A percentile compares a stretch with the other conserved stretches of the same genome.
Evolutionary conservation across 495 filamentous ascomycete species (phyloP).

Genomic region (Aspergillus bertholletiae): DNA sequence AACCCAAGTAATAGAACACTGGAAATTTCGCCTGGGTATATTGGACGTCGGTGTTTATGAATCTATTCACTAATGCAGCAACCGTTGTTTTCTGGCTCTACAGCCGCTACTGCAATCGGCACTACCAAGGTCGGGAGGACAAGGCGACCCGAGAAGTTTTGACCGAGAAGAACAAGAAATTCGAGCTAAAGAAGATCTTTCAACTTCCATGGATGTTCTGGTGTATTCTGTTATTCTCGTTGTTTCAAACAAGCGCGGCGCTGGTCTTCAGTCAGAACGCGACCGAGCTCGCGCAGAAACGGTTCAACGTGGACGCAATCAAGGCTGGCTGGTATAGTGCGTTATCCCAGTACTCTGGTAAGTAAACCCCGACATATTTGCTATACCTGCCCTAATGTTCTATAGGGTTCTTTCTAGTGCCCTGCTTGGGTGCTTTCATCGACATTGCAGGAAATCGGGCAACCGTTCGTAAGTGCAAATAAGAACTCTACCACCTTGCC

Average conservation of each 20-base stretch:
- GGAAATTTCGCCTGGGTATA: constrained; percentile 45
- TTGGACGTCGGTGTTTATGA: constrained; percentile 47
- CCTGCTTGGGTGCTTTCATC: constrained; percentile 40
- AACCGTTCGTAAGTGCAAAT: constrained; percentile 38
- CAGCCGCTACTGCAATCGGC: constrained; percentile 30
- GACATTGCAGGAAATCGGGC: constrained; percentile 42
- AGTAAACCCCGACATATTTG: not conserved
- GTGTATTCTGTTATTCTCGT: constrained; percentile 35
- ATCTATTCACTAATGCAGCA: constrained; percentile 41
- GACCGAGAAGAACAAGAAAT: constrained; percentile 44
- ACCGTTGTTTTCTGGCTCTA: constrained; percentile 41
- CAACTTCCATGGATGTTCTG: constrained; percentile 45
- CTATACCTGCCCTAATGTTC: not conserved
- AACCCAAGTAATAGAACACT: constrained; percentile 25
- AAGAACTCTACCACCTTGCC: not conserved
- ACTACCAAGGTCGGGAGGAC: constrained; percentile 31
- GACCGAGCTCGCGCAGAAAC: constrained; percentile 41
- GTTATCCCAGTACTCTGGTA: constrained; percentile 41
- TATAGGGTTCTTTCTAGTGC: constrained; percentile 39
- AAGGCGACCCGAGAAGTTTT: constrained; percentile 35
- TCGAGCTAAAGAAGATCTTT: constrained; percentile 39
- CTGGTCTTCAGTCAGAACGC: constrained; percentile 40
- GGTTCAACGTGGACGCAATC: constrained; percentile 37
- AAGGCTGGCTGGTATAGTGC: constrained; percentile 44
- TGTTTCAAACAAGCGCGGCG: constrained; percentile 42